Conservation (phyloP, 441 rosid genomes). For the Gossypium trilobum region DNA sequence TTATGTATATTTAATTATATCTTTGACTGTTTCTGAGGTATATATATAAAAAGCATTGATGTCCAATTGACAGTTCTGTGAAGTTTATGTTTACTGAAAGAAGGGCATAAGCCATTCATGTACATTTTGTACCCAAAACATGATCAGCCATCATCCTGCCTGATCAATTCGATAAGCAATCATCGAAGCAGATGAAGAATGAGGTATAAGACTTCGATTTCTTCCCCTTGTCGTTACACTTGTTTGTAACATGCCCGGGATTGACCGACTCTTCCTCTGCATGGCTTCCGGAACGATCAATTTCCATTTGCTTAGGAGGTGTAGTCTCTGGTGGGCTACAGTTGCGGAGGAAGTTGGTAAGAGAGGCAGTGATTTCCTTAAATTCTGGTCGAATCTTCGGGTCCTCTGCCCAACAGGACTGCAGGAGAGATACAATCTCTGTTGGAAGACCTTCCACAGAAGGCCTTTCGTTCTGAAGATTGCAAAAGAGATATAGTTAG, state of each 20-base stretch:
- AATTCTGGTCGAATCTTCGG: slow-evolving; percentile 49
- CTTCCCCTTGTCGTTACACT: slow-evolving; percentile 5
- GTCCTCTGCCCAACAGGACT: slow-evolving; percentile 54
- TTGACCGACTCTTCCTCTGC: background rate
- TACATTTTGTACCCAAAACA: background rate
- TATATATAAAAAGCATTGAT: background rate
- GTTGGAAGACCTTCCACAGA: slow-evolving; percentile 34
- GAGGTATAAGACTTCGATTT: background rate
- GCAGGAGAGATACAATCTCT: slow-evolving; percentile 30
- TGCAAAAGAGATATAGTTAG: background rate
- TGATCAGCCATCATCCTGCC: background rate
- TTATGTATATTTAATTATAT: background rate
- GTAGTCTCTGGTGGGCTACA: slow-evolving; percentile 9
- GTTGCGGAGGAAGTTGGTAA: slow-evolving; percentile 21
- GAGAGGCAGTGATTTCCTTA: slow-evolving; percentile 26
- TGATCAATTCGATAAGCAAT: slow-evolving; percentile 19
- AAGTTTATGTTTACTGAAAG: background rate
- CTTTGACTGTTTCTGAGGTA: background rate
- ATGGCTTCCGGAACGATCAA: slow-evolving; percentile 3
- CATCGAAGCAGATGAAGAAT: slow-evolving; percentile 16
- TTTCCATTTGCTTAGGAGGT: slow-evolving; percentile 10
- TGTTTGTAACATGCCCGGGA: slow-evolving; percentile 8
- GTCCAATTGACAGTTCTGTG: background rate
- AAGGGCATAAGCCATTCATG: background rate
- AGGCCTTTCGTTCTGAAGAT: slow-evolving; percentile 49